phyloP scores from a whole-genome alignment of 768 basidiomycete species.

The Collybia nuda region DNA sequence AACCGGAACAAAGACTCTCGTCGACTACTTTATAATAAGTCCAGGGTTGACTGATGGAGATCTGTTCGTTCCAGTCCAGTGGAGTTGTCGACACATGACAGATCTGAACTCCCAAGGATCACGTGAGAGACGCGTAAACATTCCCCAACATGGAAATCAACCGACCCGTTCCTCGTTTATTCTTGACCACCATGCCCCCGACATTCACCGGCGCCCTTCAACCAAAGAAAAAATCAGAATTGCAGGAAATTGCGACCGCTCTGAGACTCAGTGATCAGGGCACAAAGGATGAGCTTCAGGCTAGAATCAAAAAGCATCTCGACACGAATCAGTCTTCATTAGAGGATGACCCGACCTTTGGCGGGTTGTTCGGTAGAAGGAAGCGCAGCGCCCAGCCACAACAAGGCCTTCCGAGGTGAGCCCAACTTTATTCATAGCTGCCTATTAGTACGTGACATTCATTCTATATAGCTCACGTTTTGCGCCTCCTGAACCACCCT shows the following conservation, averaged over 20 bases:
- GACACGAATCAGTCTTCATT: constrained; percentile 52
- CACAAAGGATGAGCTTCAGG: constrained; percentile 62
- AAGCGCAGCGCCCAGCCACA: constrained; percentile 43
- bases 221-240: constrained; percentile 69
- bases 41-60: not conserved
- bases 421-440: not conserved
- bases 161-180: constrained; percentile 24
- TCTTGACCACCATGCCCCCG: constrained; percentile 40
- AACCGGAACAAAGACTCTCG: not conserved
- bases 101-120: constrained; percentile 12
- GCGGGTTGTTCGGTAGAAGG: constrained; percentile 50
- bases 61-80: not conserved
- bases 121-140: constrained; percentile 31
- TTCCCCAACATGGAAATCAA: constrained; percentile 12
- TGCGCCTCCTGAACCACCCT: not conserved
- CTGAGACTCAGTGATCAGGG: constrained; percentile 53
- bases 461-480: constrained; percentile 8
- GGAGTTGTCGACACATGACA: not conserved
- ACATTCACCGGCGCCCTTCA: constrained; percentile 53
- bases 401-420: constrained; percentile 9
- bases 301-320: constrained; percentile 63
- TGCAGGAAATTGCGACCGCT: constrained; percentile 59
- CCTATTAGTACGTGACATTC: not conserved
- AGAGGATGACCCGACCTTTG: constrained; percentile 56
- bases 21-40: too few species aligned